Evolutionary conservation across 345 rosid species (phyloP).

Genomic region (Lumnitzera littorea): DNA sequence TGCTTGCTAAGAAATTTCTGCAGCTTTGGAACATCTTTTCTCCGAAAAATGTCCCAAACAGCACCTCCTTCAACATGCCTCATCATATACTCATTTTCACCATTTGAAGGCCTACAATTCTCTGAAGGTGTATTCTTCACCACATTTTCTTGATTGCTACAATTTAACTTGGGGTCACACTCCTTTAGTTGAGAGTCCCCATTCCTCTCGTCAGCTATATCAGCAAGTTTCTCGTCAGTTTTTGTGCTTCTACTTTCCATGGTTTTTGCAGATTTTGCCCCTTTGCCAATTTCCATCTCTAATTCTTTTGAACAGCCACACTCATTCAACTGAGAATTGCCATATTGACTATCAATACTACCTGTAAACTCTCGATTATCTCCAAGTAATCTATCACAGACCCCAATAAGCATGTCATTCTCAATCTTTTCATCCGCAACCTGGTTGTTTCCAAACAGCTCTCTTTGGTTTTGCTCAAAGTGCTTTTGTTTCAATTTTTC

Average conservation of each 20-base stretch:
- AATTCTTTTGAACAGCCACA: neutral
- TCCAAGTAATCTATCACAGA: neutral
- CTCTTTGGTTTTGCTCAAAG: slow-evolving; percentile 42
- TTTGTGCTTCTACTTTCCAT: no score
- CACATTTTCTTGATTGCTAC: neutral
- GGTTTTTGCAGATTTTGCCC: no score
- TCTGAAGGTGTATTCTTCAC: neutral
- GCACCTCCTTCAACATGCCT: slow-evolving; percentile 49
- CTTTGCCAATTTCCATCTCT: neutral
- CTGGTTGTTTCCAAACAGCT: slow-evolving; percentile 28
- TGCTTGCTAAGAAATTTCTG: slow-evolving; percentile 54
- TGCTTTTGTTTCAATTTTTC: slow-evolving; percentile 35
- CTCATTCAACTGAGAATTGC: neutral
- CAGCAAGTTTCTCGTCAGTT: no score
- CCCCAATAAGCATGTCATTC: neutral
- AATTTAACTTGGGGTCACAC: no score
- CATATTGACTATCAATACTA: no score
- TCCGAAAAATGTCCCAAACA: slow-evolving; percentile 70
- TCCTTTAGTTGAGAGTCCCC: no score
- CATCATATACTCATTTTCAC: slow-evolving; percentile 6
- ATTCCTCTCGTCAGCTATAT: no score
- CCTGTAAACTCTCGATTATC: no score
- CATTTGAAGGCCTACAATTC: neutral
- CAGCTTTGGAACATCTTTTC: slow-evolving; percentile 64
- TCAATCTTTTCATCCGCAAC: slow-evolving; percentile 8